Evolutionary conservation across 345 rosid genomes (phyloP), one percentile per base, ranked within the genome.

Genomic region (Lepidium aucheri): DNA sequence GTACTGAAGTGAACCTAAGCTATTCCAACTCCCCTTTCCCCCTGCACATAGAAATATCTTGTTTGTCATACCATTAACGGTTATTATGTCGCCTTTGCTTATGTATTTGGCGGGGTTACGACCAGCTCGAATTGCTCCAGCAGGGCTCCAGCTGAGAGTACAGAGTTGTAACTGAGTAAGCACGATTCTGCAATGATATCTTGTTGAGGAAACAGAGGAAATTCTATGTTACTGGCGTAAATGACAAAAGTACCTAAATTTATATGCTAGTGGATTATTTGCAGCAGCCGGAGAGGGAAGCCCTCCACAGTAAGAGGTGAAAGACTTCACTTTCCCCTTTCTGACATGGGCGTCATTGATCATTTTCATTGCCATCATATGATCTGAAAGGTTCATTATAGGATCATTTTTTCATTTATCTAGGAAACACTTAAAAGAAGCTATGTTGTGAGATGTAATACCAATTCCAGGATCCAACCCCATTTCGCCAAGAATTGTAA

Each of bases 401-500:
- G 3, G n/a, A 38, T 47, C 74, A 61, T 6, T 42, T 20, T 54
- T 55, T 67, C 50, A 65, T 0, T 26, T 50, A 66, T 73, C 18
- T 43, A 9, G 10, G 4, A 55, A 13, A 22, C 0, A 0, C 17
- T 10, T 2, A 40, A 0, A 35, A n/a, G 3, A 38, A 1, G 12
- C 35, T 28, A 44, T 32, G 16, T 12, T 26, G 15, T 16, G 11
- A 39, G 35, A 40, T 68, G 51, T 60, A 34, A 71, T 85, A 90
- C 98, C 97, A 30, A 93, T 93, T 76, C 98, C 98, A 65, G 98
- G 98, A 76, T 93, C 98, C 78, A 93, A 77, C 33, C 98, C 98
- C 97, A 93, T 90, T 82, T 93, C 98, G 4, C 97, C 97, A 50
- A 93, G 94, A 80, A 93, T 86, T 1, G 96, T 83, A 61, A 87